These are phyloP conservation scores for Cryptomeria japonica DNA, from an alignment of 75 land plant species.

Conservation along the genomic window DNA sequence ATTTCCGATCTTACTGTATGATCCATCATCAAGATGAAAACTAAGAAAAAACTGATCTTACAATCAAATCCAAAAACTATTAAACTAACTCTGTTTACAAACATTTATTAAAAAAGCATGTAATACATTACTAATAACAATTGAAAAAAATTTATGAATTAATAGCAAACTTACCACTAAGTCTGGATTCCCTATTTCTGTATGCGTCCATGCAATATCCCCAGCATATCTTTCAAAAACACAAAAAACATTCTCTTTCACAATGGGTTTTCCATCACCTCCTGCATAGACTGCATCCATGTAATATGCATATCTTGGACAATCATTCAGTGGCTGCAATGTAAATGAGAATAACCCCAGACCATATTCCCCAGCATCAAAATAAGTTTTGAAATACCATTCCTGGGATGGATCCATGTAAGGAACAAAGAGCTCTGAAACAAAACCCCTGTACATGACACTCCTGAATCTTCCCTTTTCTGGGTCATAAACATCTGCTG, in stretches of 20 bases:
- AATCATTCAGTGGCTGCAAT: slow-evolving; percentile 51
- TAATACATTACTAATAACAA: too few relatives aligned
- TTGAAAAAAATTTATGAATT: too few relatives aligned
- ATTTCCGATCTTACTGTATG: too few relatives aligned
- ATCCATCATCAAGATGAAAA: too few relatives aligned
- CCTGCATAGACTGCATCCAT: slow-evolving; percentile 45
- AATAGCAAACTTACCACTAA: background rate
- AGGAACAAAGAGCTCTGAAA: slow-evolving; percentile 39
- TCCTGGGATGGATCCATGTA: slow-evolving; percentile 65
- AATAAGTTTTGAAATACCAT: slow-evolving; percentile 59
- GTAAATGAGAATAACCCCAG: slow-evolving; percentile 34
- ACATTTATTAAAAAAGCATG: too few relatives aligned
- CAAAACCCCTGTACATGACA: slow-evolving; percentile 38
- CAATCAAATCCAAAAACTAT: too few relatives aligned
- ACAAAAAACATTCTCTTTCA: slow-evolving; percentile 33
- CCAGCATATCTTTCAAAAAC: slow-evolving; percentile 49
- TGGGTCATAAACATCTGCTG: slow-evolving; percentile 36
- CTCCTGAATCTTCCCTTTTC: slow-evolving; percentile 30
- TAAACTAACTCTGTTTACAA: too few relatives aligned
- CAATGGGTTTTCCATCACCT: slow-evolving; percentile 44
- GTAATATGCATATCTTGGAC: slow-evolving; percentile 49
- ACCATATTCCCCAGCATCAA: slow-evolving; percentile 62
- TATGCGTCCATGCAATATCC: slow-evolving; percentile 32
- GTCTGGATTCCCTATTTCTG: slow-evolving; percentile 24
- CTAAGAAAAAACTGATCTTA: too few relatives aligned